Percentiles rank a stretch among this genome's conserved stretches.
phyloP scores from a whole-genome alignment of 1,284 basidiomycete genomes.

The Puccinia triticina region DNA sequence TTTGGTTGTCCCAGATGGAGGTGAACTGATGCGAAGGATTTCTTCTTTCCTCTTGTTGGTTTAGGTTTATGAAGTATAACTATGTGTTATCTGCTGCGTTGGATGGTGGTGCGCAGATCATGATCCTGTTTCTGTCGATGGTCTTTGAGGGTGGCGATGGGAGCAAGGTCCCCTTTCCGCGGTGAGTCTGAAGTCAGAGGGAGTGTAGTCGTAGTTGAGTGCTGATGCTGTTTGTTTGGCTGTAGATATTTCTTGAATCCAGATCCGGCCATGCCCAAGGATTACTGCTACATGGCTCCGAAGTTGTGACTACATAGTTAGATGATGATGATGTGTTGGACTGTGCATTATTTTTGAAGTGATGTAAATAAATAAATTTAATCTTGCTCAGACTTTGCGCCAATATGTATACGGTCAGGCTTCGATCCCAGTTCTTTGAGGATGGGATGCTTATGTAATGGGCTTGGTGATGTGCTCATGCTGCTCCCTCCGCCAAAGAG shows the following conservation, averaged over 20 bases:
- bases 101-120: slow-evolving; percentile 45
- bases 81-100: slow-evolving; percentile 49
- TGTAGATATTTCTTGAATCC: slow-evolving; percentile 49
- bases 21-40: too few species aligned
- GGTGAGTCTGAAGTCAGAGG: slow-evolving; percentile 14
- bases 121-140: slow-evolving; percentile 33
- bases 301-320: neutral
- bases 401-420: too few species aligned
- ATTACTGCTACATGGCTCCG: slow-evolving; percentile 44
- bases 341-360: too few species aligned
- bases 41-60: too few species aligned
- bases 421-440: too few species aligned
- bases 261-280: neutral
- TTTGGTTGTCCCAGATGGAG: too few species aligned
- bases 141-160: slow-evolving; percentile 38
- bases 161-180: slow-evolving; percentile 25
- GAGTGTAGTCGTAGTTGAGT: neutral
- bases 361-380: too few species aligned
- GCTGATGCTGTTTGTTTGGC: neutral
- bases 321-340: neutral
- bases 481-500: too few species aligned
- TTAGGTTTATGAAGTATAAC: slow-evolving; percentile 45
- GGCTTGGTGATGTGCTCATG: too few species aligned
- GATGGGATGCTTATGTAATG: too few species aligned
- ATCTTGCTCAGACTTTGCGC: too few species aligned